Conservation (phyloP, 139 green algal genomes). For the Mychonastes homosphaera region DNA sequence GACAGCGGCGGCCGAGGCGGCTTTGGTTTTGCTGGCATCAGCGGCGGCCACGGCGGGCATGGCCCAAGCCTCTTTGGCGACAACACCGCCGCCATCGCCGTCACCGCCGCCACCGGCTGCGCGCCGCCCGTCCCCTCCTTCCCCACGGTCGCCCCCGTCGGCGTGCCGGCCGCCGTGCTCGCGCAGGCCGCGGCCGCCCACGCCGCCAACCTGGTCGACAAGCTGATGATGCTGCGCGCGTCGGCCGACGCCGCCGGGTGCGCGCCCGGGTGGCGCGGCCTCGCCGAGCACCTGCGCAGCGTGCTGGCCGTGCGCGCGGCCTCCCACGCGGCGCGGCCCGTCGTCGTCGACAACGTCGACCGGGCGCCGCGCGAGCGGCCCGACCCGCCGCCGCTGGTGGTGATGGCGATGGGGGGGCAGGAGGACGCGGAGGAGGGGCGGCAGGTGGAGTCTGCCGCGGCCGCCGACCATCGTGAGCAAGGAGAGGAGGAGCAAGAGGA, state of each 20-base stretch:
- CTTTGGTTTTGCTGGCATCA: neutral
- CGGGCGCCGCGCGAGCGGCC: slow-evolving; percentile 8
- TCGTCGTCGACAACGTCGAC: slow-evolving; percentile 16
- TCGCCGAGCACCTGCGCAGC: slow-evolving; percentile 10
- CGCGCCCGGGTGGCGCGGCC: neutral
- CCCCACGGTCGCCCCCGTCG: neutral
- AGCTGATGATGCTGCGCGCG: slow-evolving; percentile 5
- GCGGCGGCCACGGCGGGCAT: neutral
- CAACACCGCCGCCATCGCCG: neutral
- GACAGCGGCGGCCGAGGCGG: too few relatives aligned
- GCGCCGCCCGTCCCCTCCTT: neutral
- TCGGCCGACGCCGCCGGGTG: neutral
- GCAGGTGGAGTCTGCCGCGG: too few relatives aligned
- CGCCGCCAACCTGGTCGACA: slow-evolving; percentile 9
- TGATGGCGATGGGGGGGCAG: slow-evolving; percentile 1
- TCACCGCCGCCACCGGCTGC: neutral
- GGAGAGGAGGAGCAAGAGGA: slow-evolving; percentile 5
- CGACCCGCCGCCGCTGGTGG: neutral
- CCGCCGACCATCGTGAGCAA: too few relatives aligned
- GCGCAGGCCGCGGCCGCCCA: slow-evolving; percentile 13
- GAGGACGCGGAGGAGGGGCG: slow-evolving; percentile 1
- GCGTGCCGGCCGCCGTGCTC: neutral
- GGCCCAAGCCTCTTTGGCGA: neutral
- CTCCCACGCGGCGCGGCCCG: slow-evolving; percentile 1
- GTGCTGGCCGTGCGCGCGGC: slow-evolving; percentile 9